phyloP scores from a whole-genome alignment of 306 rosid genomes.

The Erythrophleum fordii region DNA sequence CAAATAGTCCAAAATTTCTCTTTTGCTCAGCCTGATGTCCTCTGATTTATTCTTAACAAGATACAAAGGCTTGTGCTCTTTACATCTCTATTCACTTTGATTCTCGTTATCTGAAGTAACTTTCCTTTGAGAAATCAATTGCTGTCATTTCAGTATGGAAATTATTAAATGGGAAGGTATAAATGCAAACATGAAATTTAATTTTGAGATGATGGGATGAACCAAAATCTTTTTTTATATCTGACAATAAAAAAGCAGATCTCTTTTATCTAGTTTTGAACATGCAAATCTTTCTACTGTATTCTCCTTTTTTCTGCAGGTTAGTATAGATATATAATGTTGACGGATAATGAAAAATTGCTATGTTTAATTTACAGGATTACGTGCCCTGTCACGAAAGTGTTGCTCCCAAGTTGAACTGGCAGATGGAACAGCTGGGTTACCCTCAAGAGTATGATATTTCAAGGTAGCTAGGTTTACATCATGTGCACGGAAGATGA shows the following conservation, averaged over 20 bases:
- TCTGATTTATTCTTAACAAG: neutral
- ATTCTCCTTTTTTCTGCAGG: conserved; percentile 19
- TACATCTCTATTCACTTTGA: neutral
- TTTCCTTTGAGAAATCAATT: neutral
- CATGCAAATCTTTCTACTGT: neutral
- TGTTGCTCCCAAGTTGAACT: conserved; percentile 85
- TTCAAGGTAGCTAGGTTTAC: conserved; percentile 66
- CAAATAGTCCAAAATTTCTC: conserved; percentile 39
- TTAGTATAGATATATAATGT: neutral
- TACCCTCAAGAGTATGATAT: conserved; percentile 80
- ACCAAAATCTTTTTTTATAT: neutral
- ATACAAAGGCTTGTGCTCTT: neutral
- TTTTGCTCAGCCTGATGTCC: neutral
- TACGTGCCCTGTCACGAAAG: conserved; percentile 95
- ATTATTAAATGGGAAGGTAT: neutral
- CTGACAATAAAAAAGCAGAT: conserved; percentile 4
- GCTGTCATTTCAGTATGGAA: neutral
- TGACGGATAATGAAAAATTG: neutral
- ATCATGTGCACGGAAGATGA: conserved; percentile 43
- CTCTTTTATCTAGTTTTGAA: conserved; percentile 9
- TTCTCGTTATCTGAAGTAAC: neutral
- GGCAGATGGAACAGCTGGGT: conserved; percentile 86
- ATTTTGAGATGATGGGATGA: neutral
- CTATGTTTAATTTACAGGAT: conserved; percentile 55
- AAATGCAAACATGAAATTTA: neutral